Conservation (phyloP, 1,284 basidiomycete genomes). For the Boletus sp. region DNA sequence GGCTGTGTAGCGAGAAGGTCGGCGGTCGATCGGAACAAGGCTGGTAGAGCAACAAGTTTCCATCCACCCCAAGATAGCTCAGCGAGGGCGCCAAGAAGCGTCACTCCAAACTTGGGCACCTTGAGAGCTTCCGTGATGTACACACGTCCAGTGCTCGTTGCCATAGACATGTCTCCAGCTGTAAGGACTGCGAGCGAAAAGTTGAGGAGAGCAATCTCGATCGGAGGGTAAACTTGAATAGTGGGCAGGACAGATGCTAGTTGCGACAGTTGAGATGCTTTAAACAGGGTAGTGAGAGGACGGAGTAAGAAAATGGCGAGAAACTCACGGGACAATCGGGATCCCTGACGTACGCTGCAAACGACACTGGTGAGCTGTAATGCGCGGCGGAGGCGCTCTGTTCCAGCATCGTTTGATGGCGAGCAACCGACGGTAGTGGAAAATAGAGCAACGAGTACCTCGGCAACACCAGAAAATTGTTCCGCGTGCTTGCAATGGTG, state of each 20-base stretch:
- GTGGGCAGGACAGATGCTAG: slow-evolving; percentile 48
- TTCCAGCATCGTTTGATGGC: slow-evolving; percentile 20
- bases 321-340: slow-evolving; percentile 59
- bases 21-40: slow-evolving; percentile 54
- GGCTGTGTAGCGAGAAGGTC: slow-evolving; percentile 49
- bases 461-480: slow-evolving; percentile 62
- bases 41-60: slow-evolving; percentile 65
- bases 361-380: slow-evolving; percentile 55
- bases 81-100: slow-evolving; percentile 60
- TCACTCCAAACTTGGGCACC: slow-evolving; percentile 49
- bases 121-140: slow-evolving; percentile 55
- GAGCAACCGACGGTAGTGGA: slow-evolving; percentile 18
- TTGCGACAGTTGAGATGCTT: slow-evolving; percentile 53
- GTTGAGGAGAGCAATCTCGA: slow-evolving; percentile 51
- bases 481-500: slow-evolving; percentile 78
- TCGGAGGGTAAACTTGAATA: slow-evolving; percentile 42
- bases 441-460: slow-evolving; percentile 51
- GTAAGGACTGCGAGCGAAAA: slow-evolving; percentile 55
- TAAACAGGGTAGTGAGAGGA: background rate
- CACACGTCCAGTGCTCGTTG: slow-evolving; percentile 62
- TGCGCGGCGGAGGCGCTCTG: slow-evolving; percentile 42
- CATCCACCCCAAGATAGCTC: slow-evolving; percentile 75
- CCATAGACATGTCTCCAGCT: slow-evolving; percentile 66
- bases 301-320: background rate
- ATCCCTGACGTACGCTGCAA: slow-evolving; percentile 66